Evolutionary conservation across 1,284 basidiomycete species (phyloP).

Genomic region (Papiliotrema laurentii): DNA sequence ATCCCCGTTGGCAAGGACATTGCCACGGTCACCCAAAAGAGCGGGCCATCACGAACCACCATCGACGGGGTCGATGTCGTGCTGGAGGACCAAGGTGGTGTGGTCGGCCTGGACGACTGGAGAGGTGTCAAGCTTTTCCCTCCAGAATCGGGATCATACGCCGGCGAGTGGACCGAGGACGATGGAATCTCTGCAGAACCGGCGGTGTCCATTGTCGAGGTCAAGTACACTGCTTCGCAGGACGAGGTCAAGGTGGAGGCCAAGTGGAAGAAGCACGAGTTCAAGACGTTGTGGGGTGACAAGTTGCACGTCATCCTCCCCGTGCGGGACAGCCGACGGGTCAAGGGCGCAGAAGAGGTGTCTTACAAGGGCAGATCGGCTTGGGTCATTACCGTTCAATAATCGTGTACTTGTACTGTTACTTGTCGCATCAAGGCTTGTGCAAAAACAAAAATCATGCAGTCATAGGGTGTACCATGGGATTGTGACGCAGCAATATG

Average conservation of each 20-base stretch:
- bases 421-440: too few species aligned
- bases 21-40: conserved; percentile 43
- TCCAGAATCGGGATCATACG: conserved; percentile 14
- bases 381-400: background rate
- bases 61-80: conserved; percentile 45
- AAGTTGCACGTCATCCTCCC: conserved; percentile 44
- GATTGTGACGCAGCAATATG: too few species aligned
- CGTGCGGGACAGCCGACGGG: background rate
- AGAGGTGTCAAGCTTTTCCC: conserved; percentile 49
- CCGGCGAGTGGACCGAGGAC: conserved; percentile 48
- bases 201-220: conserved; percentile 31
- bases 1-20: conserved; percentile 48
- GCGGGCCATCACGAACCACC: conserved; percentile 38
- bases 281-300: conserved; percentile 45
- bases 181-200: conserved; percentile 47
- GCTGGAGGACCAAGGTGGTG: conserved; percentile 43
- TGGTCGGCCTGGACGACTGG: conserved; percentile 48
- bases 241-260: conserved; percentile 35
- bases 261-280: conserved; percentile 34
- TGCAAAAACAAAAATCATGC: too few species aligned
- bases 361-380: background rate
- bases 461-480: too few species aligned
- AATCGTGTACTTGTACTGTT: background rate
- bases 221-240: conserved; percentile 28
- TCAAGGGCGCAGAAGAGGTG: background rate